A percentile compares a stretch with the other conserved stretches of the same genome.
phyloP scores from a whole-genome alignment of 768 basidiomycete genomes.

The Coprinellus aureogranulatus region DNA sequence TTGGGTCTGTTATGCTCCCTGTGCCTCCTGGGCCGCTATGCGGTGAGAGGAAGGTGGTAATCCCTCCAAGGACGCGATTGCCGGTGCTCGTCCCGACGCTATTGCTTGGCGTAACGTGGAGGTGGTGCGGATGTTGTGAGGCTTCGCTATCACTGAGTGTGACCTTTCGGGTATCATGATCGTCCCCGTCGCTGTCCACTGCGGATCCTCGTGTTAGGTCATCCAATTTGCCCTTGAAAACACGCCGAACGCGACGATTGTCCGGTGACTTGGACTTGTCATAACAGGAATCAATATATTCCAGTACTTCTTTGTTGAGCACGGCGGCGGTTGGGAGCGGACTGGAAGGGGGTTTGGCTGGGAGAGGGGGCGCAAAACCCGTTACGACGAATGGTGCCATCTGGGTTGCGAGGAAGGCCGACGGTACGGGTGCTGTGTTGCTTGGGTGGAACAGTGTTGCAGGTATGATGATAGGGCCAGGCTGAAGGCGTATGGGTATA shows the following conservation, averaged over 20 bases:
- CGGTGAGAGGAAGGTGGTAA: background rate
- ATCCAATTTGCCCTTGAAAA: constrained; percentile 59
- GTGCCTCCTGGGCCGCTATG: constrained; percentile 25
- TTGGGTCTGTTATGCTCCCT: constrained; percentile 43
- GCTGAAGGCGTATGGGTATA: constrained; percentile 61
- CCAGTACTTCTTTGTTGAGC: constrained; percentile 41
- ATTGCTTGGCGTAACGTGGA: background rate
- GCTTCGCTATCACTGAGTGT: constrained; percentile 24
- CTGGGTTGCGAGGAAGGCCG: background rate
- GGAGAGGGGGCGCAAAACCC: constrained; percentile 10
- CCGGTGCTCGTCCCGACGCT: background rate
- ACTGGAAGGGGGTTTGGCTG: constrained; percentile 14
- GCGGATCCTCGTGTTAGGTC: constrained; percentile 34
- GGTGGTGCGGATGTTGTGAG: background rate
- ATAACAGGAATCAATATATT: constrained; percentile 47
- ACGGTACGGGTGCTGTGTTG: constrained; percentile 16
- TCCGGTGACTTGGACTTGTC: constrained; percentile 26
- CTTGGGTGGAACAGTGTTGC: constrained; percentile 25
- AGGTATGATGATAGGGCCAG: constrained; percentile 44
- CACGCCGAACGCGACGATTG: constrained; percentile 54
- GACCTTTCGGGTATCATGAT: constrained; percentile 6
- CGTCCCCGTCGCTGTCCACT: constrained; percentile 28
- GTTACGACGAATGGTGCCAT: background rate
- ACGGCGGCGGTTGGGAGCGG: constrained; percentile 11
- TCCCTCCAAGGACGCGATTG: constrained; percentile 28